phyloP scores from a whole-genome alignment of 2,329 filamentous ascomycete genomes.

The Hypoxylon sp. region DNA sequence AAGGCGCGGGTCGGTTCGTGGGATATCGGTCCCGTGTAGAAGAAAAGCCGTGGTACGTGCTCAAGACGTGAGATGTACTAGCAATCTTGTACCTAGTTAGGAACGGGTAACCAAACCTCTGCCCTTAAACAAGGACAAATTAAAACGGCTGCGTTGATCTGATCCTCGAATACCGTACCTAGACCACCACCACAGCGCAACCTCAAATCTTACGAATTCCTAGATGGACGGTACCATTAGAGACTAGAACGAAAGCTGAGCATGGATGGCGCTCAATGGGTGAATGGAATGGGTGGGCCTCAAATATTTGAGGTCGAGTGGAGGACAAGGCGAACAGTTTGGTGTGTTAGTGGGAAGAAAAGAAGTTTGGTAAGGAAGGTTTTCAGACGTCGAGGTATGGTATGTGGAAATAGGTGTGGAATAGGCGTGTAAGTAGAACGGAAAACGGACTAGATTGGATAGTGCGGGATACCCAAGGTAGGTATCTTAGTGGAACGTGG shows the following conservation, averaged over 20 bases:
- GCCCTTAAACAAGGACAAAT: slow-evolving; percentile 20
- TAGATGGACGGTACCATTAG: slow-evolving; percentile 34
- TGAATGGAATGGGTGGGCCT: slow-evolving; percentile 7
- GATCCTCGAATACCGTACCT: slow-evolving; percentile 20
- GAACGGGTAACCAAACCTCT: slow-evolving; percentile 18
- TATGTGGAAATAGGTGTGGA: slow-evolving; percentile 21
- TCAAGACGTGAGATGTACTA: slow-evolving; percentile 20
- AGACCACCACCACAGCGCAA: slow-evolving; percentile 31
- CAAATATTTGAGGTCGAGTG: slow-evolving; percentile 16
- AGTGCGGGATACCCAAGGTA: slow-evolving; percentile 34
- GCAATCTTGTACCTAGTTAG: slow-evolving; percentile 6
- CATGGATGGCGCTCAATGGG: slow-evolving; percentile 11
- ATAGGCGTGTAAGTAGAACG: slow-evolving; percentile 31
- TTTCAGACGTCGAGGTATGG: slow-evolving; percentile 38
- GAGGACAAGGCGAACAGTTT: slow-evolving; percentile 5
- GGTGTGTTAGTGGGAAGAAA: slow-evolving; percentile 28
- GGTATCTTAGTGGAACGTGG: slow-evolving; percentile 38
- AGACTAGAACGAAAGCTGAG: slow-evolving; percentile 14
- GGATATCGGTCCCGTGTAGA: slow-evolving; percentile 21
- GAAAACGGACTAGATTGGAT: slow-evolving; percentile 36
- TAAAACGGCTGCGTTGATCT: slow-evolving; percentile 16
- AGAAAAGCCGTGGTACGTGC: slow-evolving; percentile 25
- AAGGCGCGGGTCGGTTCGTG: slow-evolving; percentile 21
- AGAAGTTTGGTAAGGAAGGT: slow-evolving; percentile 21
- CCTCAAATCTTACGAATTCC: slow-evolving; percentile 29